Conservation (phyloP, 495 filamentous ascomycete species). For the Aspergillus coremiiformis region DNA sequence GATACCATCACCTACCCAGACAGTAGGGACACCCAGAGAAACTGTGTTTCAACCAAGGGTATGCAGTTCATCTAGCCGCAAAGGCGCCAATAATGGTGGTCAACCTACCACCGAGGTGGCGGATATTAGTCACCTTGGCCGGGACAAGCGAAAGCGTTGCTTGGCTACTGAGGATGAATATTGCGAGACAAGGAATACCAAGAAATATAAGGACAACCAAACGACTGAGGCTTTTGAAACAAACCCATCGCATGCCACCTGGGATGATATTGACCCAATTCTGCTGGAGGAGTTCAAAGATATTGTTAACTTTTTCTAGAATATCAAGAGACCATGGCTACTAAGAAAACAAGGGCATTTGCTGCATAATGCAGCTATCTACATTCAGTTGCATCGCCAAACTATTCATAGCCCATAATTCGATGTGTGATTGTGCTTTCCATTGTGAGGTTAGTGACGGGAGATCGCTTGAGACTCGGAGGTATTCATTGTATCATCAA, state of each 20-base stretch:
- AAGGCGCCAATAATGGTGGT: not conserved
- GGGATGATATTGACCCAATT: constrained; percentile 31
- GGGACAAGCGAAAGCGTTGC: not conserved
- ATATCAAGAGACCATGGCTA: not conserved
- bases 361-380: too few species aligned
- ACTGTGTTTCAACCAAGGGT: not conserved
- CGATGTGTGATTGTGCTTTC: too few species aligned
- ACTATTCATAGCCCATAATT: too few species aligned
- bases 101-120: not conserved
- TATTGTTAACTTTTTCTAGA: constrained; percentile 31
- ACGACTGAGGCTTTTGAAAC: not conserved
- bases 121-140: too few species aligned
- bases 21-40: not conserved
- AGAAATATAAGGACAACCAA: not conserved
- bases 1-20: not conserved
- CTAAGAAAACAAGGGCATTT: too few species aligned
- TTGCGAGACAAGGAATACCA: not conserved
- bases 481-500: too few species aligned
- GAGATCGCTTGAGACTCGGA: too few species aligned
- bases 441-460: too few species aligned
- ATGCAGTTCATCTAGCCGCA: not conserved
- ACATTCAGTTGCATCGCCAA: too few species aligned
- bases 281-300: constrained; percentile 34
- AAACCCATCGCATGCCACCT: constrained; percentile 5
- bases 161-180: not conserved